Conservation (phyloP, 768 basidiomycete genomes). For the Termitomyces sp. region DNA sequence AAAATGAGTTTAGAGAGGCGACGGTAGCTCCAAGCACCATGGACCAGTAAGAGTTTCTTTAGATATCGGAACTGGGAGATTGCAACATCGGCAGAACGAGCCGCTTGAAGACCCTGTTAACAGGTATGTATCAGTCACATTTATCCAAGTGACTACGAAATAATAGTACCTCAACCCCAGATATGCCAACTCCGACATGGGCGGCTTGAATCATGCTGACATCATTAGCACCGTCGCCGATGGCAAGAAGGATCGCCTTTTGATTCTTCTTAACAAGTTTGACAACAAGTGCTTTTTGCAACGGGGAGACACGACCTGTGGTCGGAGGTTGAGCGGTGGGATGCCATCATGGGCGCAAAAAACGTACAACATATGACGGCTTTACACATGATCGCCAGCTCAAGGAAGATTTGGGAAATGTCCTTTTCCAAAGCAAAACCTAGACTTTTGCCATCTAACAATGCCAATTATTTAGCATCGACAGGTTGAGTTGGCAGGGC, state of each 20-base stretch:
- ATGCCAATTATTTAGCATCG: slow-evolving; percentile 11
- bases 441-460: slow-evolving; percentile 89
- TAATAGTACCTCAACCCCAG: slow-evolving; percentile 81
- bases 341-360: neutral
- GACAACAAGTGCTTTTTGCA: slow-evolving; percentile 97
- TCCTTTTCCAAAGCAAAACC: slow-evolving; percentile 93
- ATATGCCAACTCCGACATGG: slow-evolving; percentile 96
- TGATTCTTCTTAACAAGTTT: slow-evolving; percentile 99
- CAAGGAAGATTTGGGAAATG: slow-evolving; percentile 84
- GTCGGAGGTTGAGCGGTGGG: slow-evolving; percentile 8
- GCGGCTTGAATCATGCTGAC: slow-evolving; percentile 99
- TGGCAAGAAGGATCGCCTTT: slow-evolving; percentile 90
- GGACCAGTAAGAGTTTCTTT: slow-evolving; percentile 93
- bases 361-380: slow-evolving; percentile 94
- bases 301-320: slow-evolving; percentile 90
- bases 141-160: neutral
- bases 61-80: slow-evolving; percentile 97
- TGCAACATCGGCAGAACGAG: slow-evolving; percentile 94
- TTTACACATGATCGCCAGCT: slow-evolving; percentile 96
- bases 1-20: slow-evolving; percentile 93
- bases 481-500: neutral
- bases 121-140: neutral
- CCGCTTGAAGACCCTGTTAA: slow-evolving; percentile 90
- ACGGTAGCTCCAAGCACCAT: slow-evolving; percentile 98
- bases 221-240: slow-evolving; percentile 97